A percentile compares a stretch with the other conserved stretches of the same genome.
These are phyloP conservation scores for Abrus precatorius DNA, from an alignment of 306 rosid genomes.

Conservation along the genomic window DNA sequence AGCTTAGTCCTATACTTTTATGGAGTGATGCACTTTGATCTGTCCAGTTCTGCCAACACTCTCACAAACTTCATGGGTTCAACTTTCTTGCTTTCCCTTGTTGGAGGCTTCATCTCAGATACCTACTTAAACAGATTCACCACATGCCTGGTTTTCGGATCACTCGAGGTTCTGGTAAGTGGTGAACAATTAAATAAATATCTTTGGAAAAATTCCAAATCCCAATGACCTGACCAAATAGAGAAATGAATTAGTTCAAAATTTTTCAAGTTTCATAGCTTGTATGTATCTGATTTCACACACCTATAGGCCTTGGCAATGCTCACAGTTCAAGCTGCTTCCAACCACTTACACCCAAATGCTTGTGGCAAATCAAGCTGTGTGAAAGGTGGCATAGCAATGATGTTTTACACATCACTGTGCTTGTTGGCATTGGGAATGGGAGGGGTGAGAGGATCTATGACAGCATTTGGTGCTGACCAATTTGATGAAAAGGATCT, in stretches of 20 bases:
- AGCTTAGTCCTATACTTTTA: slow-evolving; percentile 78
- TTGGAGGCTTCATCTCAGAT: slow-evolving; percentile 89
- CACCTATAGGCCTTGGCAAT: slow-evolving; percentile 63
- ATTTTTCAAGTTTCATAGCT: neutral
- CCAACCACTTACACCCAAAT: slow-evolving; percentile 64
- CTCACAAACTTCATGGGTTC: slow-evolving; percentile 89
- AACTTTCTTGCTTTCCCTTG: slow-evolving; percentile 73
- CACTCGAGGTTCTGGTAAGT: slow-evolving; percentile 70
- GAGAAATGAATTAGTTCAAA: neutral
- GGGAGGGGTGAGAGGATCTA: slow-evolving; percentile 82
- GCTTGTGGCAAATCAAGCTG: slow-evolving; percentile 60
- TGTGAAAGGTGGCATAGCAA: slow-evolving; percentile 60
- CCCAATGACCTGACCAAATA: slow-evolving; percentile 29
- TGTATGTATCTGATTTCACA: neutral
- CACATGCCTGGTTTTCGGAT: slow-evolving; percentile 74
- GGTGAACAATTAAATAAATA: neutral
- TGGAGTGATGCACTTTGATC: slow-evolving; percentile 69
- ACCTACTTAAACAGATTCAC: slow-evolving; percentile 73
- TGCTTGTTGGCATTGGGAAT: slow-evolving; percentile 70
- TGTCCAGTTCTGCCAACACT: slow-evolving; percentile 72
- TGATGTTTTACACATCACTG: slow-evolving; percentile 67
- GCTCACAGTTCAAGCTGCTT: slow-evolving; percentile 68
- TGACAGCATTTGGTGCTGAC: slow-evolving; percentile 86
- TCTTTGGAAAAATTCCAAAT: slow-evolving; percentile 2
- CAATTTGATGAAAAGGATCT: slow-evolving; percentile 70